Evolutionary conservation across 192 early-diverging fungal genomes (phyloP), one percentile per base, ranked within the genome.

Genomic region (Paraglomus occultum): DNA sequence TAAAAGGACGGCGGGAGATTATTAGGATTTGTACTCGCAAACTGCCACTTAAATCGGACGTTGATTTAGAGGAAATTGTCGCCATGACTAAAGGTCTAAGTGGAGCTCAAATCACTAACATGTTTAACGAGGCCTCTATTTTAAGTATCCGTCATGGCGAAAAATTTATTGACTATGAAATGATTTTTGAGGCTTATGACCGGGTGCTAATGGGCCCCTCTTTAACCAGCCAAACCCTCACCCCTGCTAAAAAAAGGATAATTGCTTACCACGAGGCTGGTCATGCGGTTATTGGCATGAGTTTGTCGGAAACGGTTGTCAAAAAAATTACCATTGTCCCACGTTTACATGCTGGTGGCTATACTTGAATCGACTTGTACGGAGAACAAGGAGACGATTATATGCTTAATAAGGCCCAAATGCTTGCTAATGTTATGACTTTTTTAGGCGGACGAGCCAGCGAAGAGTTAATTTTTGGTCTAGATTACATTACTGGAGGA

Each of bases 231-330:
- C 59, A 62, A 62, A 62, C 59, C 42, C 80, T 94, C n/a, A 89
- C 89, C 10, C 85, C 84, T 1, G 79, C 88, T 53, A 76, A 73
- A 70, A 91, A 89, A 71, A 80, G 83, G 48, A 76, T 88, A 17
- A 92, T 90, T 6, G 91, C 92, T 5, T 94, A 91, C 71, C 92
- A 94, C 68, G 92, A 94, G 72, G 92, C 90, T 42, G 92, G 92
- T n/a, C 92, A 94, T 71, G 85, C 92, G 0, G 77, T 94, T 47
- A 88, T 90, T 0, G 92, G 40, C 0, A 12, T 62, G 42, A 62
- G 39, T 62, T 62, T 62, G 39, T 42, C 59, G 5, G 59, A 62
- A 62, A 62, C 59, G 7, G 5, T 15, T 12, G 59, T 62, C 10
- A 62, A 62, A 62, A 62, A 62, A 62, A 62, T 62, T 46, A 62